phyloP scores from a whole-genome alignment of 1,284 basidiomycete genomes.

The Inonotus hispidus region DNA sequence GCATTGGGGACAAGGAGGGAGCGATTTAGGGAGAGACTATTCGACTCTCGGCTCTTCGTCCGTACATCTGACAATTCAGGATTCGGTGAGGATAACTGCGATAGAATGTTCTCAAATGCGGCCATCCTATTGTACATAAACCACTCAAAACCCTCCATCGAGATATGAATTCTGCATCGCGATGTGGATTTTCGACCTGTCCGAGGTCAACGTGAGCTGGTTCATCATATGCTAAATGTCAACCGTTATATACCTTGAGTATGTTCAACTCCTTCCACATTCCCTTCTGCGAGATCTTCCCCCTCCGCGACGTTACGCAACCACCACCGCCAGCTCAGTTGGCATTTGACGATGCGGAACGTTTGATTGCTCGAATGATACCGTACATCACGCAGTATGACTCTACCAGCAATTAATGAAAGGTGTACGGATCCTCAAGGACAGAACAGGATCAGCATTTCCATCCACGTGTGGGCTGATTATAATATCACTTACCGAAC shows the following conservation, averaged over 20 bases:
- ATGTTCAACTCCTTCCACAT: not conserved
- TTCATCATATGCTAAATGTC: not conserved
- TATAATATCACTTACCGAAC: conserved; percentile 47
- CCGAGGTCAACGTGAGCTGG: not conserved
- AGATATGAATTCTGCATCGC: conserved; percentile 69
- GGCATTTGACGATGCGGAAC: conserved; percentile 73
- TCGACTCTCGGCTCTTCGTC: conserved; percentile 13
- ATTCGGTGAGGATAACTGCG: conserved; percentile 53
- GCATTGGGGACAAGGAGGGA: not conserved
- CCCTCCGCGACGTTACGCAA: conserved; percentile 64
- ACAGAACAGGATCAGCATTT: not conserved
- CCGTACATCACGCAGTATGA: conserved; percentile 78
- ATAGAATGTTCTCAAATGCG: conserved; percentile 80
- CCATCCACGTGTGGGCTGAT: not conserved
- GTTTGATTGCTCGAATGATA: conserved; percentile 92
- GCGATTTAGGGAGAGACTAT: not conserved
- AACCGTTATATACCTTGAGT: conserved; percentile 18
- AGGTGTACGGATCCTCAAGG: conserved; percentile 79
- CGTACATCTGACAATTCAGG: conserved; percentile 18
- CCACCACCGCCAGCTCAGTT: conserved; percentile 92
- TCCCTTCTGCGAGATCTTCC: conserved; percentile 45
- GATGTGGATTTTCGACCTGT: not conserved
- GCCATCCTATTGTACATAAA: conserved; percentile 86
- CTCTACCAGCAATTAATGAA: conserved; percentile 80
- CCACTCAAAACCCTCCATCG: conserved; percentile 82